Conservation (phyloP, 1,284 basidiomycete genomes). For the Tylopilus sp. region DNA sequence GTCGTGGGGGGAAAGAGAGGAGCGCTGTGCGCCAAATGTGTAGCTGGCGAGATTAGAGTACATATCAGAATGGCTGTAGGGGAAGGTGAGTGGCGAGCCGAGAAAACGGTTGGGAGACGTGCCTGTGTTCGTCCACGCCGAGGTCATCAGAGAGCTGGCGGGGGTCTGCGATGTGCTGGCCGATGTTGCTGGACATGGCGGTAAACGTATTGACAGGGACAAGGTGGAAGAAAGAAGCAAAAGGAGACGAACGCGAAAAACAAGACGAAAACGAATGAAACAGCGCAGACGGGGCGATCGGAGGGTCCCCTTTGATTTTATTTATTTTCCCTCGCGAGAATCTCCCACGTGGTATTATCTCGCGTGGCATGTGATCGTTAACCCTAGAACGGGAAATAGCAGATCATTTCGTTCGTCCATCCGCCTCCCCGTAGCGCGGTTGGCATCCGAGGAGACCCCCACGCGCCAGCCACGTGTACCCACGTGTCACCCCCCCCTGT, state of each 20-base stretch:
- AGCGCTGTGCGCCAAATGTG: slow-evolving; percentile 24
- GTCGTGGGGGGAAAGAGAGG: slow-evolving; percentile 13
- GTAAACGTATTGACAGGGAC: slow-evolving; percentile 12
- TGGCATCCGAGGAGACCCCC: slow-evolving; percentile 6
- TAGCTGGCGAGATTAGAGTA: slow-evolving; percentile 29
- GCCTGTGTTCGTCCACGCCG: slow-evolving; percentile 8
- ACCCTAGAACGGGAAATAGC: slow-evolving; percentile 2
- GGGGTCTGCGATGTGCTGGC: slow-evolving; percentile 31
- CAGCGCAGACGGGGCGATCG: background rate
- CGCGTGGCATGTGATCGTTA: slow-evolving; percentile 22
- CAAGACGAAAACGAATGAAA: background rate
- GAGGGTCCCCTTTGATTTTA: slow-evolving; percentile 3
- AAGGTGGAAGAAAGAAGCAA: background rate
- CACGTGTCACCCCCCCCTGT: slow-evolving; percentile 15
- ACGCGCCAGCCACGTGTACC: slow-evolving; percentile 20
- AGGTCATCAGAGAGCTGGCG: slow-evolving; percentile 32
- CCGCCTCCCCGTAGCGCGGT: background rate
- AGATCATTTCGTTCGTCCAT: background rate
- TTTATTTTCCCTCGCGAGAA: slow-evolving; percentile 4
- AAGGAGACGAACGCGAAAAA: background rate
- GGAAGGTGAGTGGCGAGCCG: background rate
- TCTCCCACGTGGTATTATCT: slow-evolving; percentile 24
- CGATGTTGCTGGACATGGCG: slow-evolving; percentile 19
- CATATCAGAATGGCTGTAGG: slow-evolving; percentile 9
- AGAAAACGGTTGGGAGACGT: background rate